Percentiles rank a stretch among this genome's conserved stretches.
Evolutionary conservation across 2,329 filamentous ascomycete species (phyloP).

Genomic region (Neophaeococcomyces mojaviensis): DNA sequence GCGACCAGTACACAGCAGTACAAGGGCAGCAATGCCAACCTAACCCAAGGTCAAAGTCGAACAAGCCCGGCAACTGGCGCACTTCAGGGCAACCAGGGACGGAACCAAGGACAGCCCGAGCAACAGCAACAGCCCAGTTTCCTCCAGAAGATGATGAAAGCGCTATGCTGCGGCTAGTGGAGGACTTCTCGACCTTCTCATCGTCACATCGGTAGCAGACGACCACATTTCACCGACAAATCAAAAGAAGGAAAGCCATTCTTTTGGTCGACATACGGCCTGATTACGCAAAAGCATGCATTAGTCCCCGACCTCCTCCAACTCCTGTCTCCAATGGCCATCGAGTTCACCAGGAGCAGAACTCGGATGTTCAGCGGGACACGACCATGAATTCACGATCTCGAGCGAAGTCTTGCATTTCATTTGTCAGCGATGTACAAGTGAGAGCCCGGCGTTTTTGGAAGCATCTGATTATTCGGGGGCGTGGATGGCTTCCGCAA

Average conservation of each 20-base stretch:
- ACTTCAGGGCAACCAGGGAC: slow-evolving; percentile 47
- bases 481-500: neutral
- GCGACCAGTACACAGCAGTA: slow-evolving; percentile 92
- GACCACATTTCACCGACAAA: neutral
- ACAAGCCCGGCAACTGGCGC: slow-evolving; percentile 50
- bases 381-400: slow-evolving; percentile 8
- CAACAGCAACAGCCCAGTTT: slow-evolving; percentile 69
- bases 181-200: neutral
- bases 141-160: slow-evolving; percentile 88
- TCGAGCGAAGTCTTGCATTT: slow-evolving; percentile 8
- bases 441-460: slow-evolving; percentile 9
- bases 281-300: neutral
- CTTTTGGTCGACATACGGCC: no score
- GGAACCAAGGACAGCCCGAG: slow-evolving; percentile 40
- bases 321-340: neutral
- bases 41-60: slow-evolving; percentile 57
- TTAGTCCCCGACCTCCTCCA: neutral
- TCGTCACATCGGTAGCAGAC: neutral
- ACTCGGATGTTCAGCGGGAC: neutral
- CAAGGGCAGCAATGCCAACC: slow-evolving; percentile 87
- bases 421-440: slow-evolving; percentile 9
- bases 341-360: no score
- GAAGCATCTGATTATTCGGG: slow-evolving; percentile 2
- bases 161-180: slow-evolving; percentile 71
- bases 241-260: neutral